Percentiles rank a stretch among this genome's conserved stretches.
Conservation (phyloP, 2,329 filamentous ascomycete species). For the Pseudogymnoascus sp. region DNA sequence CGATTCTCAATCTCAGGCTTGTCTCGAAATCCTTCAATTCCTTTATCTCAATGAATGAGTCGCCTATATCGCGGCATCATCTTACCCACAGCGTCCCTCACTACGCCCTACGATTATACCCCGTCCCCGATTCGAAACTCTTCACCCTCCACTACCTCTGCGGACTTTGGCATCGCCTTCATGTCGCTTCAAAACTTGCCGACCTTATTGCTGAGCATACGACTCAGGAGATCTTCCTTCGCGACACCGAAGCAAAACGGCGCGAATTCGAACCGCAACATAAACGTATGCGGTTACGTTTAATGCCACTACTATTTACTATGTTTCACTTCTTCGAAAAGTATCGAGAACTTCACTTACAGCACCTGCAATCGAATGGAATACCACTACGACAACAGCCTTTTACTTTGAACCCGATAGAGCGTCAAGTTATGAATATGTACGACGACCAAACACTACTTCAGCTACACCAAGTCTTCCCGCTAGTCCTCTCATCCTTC, state of each 20-base stretch:
- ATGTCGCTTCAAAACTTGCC: constrained; percentile 55
- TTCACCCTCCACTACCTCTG: constrained; percentile 54
- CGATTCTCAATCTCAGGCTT: constrained; percentile 49
- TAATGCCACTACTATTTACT: constrained; percentile 56
- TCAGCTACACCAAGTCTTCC: constrained; percentile 56
- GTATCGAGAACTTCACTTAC: constrained; percentile 49
- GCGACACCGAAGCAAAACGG: constrained; percentile 45
- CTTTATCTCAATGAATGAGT: constrained; percentile 51
- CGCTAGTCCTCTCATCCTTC: constrained; percentile 55
- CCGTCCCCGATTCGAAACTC: constrained; percentile 37
- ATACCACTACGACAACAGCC: constrained; percentile 40
- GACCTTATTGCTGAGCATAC: constrained; percentile 56
- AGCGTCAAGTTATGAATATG: constrained; percentile 52
- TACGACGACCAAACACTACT: constrained; percentile 56
- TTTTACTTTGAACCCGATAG: constrained; percentile 55
- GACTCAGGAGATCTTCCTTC: constrained; percentile 55
- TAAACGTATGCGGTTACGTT: constrained; percentile 54
- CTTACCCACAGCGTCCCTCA: constrained; percentile 50
- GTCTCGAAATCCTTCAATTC: constrained; percentile 51
- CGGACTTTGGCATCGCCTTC: constrained; percentile 56
- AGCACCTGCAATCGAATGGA: constrained; percentile 44
- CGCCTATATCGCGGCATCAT: constrained; percentile 52
- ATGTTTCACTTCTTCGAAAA: constrained; percentile 61
- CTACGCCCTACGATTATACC: constrained; percentile 53
- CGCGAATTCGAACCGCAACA: constrained; percentile 51